Percentiles rank a stretch among this genome's conserved stretches.
Evolutionary conservation across 2,329 filamentous ascomycete genomes (phyloP).

Genomic region (Monilinia vaccinii-corymbosi): DNA sequence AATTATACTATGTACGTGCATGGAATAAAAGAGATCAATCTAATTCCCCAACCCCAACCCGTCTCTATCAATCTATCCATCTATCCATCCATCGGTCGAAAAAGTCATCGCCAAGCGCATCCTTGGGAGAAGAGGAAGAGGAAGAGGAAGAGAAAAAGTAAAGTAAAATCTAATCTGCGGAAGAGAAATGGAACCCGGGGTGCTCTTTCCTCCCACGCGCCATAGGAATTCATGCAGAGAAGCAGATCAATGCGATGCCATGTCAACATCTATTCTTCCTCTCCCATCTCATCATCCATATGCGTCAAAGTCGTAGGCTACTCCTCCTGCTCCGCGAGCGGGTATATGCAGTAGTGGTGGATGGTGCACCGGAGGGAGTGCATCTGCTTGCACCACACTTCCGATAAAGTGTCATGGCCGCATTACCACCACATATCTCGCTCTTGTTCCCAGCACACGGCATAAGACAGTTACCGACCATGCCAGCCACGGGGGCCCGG

Average conservation of each 20-base stretch:
- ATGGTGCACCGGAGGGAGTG: background rate
- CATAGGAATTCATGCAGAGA: background rate
- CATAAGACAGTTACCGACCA: conserved; percentile 2
- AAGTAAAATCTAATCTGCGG: background rate
- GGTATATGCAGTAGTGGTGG: background rate
- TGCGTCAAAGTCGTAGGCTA: background rate
- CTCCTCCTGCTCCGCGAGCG: background rate
- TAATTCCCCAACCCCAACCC: too few relatives aligned
- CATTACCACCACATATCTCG: conserved; percentile 7
- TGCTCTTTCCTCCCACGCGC: background rate
- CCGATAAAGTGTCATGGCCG: conserved; percentile 6
- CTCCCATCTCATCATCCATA: background rate
- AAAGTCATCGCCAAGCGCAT: background rate
- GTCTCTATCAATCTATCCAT: too few relatives aligned
- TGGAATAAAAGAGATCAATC: background rate
- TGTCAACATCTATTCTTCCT: background rate
- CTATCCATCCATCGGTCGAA: too few relatives aligned
- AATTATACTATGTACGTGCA: too few relatives aligned
- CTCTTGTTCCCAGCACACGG: conserved; percentile 3
- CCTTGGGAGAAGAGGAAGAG: too few relatives aligned
- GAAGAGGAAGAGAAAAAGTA: too few relatives aligned
- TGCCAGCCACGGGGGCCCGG: background rate
- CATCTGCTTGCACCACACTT: background rate
- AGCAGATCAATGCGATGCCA: background rate
- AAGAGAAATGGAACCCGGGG: background rate